phyloP scores from a whole-genome alignment of 768 basidiomycete genomes.

The Serendipita sp. region DNA sequence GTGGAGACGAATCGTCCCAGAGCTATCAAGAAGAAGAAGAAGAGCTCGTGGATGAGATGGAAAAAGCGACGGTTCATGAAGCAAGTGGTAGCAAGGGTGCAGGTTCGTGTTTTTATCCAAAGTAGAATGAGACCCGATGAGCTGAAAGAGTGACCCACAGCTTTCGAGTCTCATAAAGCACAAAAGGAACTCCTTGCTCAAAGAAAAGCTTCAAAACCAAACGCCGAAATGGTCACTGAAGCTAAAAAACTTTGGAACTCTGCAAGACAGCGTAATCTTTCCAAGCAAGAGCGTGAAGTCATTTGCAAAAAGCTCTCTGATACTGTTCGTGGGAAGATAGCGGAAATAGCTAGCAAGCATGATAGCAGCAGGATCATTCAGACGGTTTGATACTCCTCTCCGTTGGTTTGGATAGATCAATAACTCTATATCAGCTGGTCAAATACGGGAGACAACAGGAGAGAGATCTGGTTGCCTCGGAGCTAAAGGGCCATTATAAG shows the following conservation, averaged over 20 bases:
- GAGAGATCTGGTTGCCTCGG: constrained; percentile 61
- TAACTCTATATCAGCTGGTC: constrained; percentile 28
- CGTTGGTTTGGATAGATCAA: no score
- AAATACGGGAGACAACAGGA: constrained; percentile 63
- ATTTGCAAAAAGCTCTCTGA: constrained; percentile 60
- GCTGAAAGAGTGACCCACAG: constrained; percentile 13
- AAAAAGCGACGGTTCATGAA: not conserved
- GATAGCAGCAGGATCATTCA: constrained; percentile 79
- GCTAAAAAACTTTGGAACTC: constrained; percentile 68
- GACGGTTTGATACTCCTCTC: constrained; percentile 20
- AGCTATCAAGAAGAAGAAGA: constrained; percentile 20
- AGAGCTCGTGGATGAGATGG: constrained; percentile 20
- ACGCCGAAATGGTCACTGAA: constrained; percentile 47
- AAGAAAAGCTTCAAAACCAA: constrained; percentile 60
- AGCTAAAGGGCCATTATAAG: constrained; percentile 66
- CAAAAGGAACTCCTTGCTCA: constrained; percentile 52
- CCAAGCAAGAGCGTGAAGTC: constrained; percentile 52
- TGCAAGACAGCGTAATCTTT: constrained; percentile 54
- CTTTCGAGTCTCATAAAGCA: constrained; percentile 49
- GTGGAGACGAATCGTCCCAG: constrained; percentile 16
- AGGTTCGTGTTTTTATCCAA: not conserved
- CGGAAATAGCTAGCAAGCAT: constrained; percentile 79
- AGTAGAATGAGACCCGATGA: constrained; percentile 21
- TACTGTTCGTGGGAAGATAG: constrained; percentile 62
- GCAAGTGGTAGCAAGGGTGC: not conserved